Percentiles rank a stretch among this genome's conserved stretches.
Evolutionary conservation across 148 eudicot genomes (phyloP).

Genomic region (Nepenthes gracilis): DNA sequence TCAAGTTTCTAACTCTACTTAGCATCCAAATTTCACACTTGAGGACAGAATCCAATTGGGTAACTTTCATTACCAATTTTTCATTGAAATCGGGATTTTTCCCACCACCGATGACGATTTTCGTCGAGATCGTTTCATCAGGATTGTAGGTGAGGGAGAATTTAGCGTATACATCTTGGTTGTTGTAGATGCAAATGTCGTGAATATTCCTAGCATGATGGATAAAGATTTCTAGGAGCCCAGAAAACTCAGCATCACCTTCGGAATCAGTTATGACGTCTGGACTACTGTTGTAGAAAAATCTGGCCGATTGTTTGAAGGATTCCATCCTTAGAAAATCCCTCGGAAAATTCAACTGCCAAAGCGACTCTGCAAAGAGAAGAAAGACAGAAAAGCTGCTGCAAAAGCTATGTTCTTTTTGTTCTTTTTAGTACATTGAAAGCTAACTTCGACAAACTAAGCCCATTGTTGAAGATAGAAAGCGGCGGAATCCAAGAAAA

Average conservation of each 20-base stretch:
- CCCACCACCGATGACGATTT: slow-evolving; percentile 51
- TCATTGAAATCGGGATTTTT: slow-evolving; percentile 70
- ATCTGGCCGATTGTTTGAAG: slow-evolving; percentile 27
- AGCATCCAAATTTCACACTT: slow-evolving; percentile 90
- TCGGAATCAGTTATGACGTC: slow-evolving; percentile 19
- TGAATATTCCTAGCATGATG: slow-evolving; percentile 82
- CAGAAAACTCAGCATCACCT: slow-evolving; percentile 27
- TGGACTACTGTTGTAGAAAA: slow-evolving; percentile 23
- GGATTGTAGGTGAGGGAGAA: slow-evolving; percentile 79
- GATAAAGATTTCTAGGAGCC: slow-evolving; percentile 47
- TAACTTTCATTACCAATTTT: slow-evolving; percentile 32
- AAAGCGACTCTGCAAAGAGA: not conserved
- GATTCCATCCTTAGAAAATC: slow-evolving; percentile 22
- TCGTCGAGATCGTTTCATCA: slow-evolving; percentile 52
- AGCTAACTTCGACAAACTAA: too few relatives aligned
- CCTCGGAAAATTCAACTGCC: not conserved
- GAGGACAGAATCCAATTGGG: slow-evolving; percentile 40
- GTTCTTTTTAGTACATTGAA: too few relatives aligned
- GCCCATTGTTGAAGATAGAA: too few relatives aligned
- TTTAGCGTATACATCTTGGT: slow-evolving; percentile 81
- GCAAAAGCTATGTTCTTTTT: too few relatives aligned
- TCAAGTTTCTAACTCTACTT: slow-evolving; percentile 39
- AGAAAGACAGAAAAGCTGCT: not conserved
- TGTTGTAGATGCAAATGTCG: slow-evolving; percentile 76
- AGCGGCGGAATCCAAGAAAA: too few relatives aligned